Percentiles rank a stretch among this genome's conserved stretches.
Evolutionary conservation across 1,139 yeast species (phyloP).

Genomic region (Yamadazyma friedrichii): DNA sequence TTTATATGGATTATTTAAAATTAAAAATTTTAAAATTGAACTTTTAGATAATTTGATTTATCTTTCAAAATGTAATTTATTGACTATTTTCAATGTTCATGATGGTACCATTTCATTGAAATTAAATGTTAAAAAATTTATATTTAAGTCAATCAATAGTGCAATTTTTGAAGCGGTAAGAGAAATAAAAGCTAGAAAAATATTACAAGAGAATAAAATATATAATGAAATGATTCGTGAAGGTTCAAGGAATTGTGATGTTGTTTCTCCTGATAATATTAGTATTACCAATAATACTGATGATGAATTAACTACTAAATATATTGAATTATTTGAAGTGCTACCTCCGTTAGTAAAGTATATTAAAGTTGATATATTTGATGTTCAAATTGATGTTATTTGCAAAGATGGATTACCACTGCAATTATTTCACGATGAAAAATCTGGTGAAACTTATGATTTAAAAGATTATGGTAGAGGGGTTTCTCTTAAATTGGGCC

Average conservation of each 20-base stretch:
- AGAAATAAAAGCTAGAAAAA: slow-evolving; percentile 30
- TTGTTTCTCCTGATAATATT: neutral
- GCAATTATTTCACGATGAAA: slow-evolving; percentile 26
- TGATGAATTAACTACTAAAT: slow-evolving; percentile 3
- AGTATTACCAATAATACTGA: neutral
- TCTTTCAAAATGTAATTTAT: slow-evolving; percentile 28
- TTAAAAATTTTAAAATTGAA: slow-evolving; percentile 31
- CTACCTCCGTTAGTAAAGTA: slow-evolving; percentile 30
- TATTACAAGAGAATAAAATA: slow-evolving; percentile 25
- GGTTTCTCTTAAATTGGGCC: slow-evolving; percentile 28
- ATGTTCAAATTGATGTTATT: slow-evolving; percentile 34
- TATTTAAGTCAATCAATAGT: slow-evolving; percentile 37
- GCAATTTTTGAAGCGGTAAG: slow-evolving; percentile 39
- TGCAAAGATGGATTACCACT: slow-evolving; percentile 46
- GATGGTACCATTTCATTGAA: slow-evolving; percentile 23
- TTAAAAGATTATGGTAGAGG: slow-evolving; percentile 43
- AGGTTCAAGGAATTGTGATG: slow-evolving; percentile 1
- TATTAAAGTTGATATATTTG: slow-evolving; percentile 25
- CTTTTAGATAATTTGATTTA: slow-evolving; percentile 33
- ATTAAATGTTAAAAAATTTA: slow-evolving; percentile 26
- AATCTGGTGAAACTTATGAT: slow-evolving; percentile 27
- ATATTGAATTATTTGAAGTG: slow-evolving; percentile 28
- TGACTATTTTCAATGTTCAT: slow-evolving; percentile 26
- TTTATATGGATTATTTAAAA: slow-evolving; percentile 25
- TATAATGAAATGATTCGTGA: slow-evolving; percentile 17